Percentiles rank a stretch among this genome's conserved stretches.
Evolutionary conservation across 2,329 filamentous ascomycete genomes (phyloP).

Genomic region (Dactylonectria estremocensis): DNA sequence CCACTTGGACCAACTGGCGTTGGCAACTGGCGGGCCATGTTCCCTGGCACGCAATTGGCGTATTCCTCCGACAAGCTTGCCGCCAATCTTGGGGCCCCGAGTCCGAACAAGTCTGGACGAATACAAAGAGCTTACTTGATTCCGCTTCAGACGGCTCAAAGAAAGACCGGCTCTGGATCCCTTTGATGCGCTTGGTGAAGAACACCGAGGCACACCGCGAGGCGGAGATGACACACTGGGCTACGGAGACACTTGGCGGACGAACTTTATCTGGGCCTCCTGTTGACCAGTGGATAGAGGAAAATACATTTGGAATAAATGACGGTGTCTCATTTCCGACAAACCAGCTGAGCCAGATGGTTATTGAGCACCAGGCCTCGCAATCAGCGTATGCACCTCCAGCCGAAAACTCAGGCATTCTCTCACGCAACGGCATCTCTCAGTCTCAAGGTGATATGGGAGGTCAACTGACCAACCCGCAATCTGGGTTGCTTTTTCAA

Average conservation of each 20-base stretch:
- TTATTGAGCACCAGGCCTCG: slow-evolving; percentile 27
- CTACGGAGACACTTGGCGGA: neutral
- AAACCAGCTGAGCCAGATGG: slow-evolving; percentile 24
- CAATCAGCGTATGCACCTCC: slow-evolving; percentile 4
- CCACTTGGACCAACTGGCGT: slow-evolving; percentile 46
- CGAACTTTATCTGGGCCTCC: neutral
- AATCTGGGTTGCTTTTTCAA: slow-evolving; percentile 16
- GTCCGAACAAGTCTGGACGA: slow-evolving; percentile 44
- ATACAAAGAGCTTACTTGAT: slow-evolving; percentile 26
- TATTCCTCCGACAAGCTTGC: slow-evolving; percentile 42
- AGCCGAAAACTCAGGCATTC: slow-evolving; percentile 21
- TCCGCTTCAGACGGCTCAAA: slow-evolving; percentile 23
- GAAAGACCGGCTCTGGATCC: slow-evolving; percentile 36
- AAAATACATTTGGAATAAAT: neutral
- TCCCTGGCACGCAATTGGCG: slow-evolving; percentile 47
- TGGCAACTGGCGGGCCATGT: slow-evolving; percentile 50
- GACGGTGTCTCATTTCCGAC: slow-evolving; percentile 12
- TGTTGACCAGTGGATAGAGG: neutral
- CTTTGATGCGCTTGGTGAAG: slow-evolving; percentile 29
- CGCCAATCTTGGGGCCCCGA: slow-evolving; percentile 40
- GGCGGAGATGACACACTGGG: slow-evolving; percentile 23
- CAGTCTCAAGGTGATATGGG: neutral
- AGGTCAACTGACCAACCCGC: neutral
- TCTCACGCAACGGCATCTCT: neutral
- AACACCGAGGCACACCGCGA: slow-evolving; percentile 32